phyloP scores from a whole-genome alignment of 768 basidiomycete species.

The Auriculariales sp. region DNA sequence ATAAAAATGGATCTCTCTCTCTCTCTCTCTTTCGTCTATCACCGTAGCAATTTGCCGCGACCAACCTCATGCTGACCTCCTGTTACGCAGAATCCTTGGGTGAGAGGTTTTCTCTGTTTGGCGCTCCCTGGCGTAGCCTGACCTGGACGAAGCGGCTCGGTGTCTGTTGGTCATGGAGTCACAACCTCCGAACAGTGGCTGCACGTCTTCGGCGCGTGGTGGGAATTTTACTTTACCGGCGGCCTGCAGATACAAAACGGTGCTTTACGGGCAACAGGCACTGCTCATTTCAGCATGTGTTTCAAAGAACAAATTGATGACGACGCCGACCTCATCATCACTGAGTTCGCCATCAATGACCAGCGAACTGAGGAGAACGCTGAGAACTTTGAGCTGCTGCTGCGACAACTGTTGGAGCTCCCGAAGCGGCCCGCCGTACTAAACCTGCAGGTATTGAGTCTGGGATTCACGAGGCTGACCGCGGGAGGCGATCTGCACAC shows the following conservation, averaged over 20 bases:
- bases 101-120: neutral
- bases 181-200: neutral
- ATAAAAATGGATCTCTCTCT: too few species aligned
- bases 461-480: neutral
- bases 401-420: constrained; percentile 15
- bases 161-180: neutral
- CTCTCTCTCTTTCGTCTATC: too few species aligned
- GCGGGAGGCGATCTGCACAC: neutral
- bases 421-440: constrained; percentile 17
- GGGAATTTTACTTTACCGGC: neutral
- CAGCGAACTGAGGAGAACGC: constrained; percentile 5
- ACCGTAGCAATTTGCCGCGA: too few species aligned
- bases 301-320: constrained; percentile 5
- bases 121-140: neutral
- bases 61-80: too few species aligned
- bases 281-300: constrained; percentile 8
- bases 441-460: constrained; percentile 9
- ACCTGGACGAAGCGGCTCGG: neutral
- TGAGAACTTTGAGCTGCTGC: constrained; percentile 20
- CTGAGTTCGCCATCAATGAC: constrained; percentile 7
- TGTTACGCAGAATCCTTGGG: neutral
- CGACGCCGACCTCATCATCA: constrained; percentile 7
- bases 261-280: constrained; percentile 5
- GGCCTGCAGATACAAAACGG: constrained; percentile 4
- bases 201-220: neutral